Base-by-base conservation (phyloP, 164 flowering plant species). In the Tetracentron sinense region DNA sequence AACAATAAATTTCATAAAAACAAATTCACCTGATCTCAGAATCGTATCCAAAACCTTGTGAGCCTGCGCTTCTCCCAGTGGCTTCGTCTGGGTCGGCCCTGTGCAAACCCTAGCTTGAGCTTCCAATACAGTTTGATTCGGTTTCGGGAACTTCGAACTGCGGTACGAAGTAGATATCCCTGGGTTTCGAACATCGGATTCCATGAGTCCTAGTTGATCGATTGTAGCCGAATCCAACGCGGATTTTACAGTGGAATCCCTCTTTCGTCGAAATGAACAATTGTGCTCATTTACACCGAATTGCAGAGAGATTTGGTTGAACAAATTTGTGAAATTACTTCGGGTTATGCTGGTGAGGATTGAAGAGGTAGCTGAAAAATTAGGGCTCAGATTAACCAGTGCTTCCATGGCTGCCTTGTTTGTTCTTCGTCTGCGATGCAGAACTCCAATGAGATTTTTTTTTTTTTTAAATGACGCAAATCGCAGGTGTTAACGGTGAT, bases 41-140 rank as follows among this genome's bases (percentile, higher is more conserved):
- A 90, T 93, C 0, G 96, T 86, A 15, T 92, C 96, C 60, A 95
- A 64, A 42, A 92, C 99, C 66, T 81, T 84, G 54, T 73, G 74
- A n/a, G 99, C 90, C 67, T 92, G 96, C 29, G 92, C 95, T 54
- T 87, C 92, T 16, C 49, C 67, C 14, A 95, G 91, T 6, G 99
- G 97, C 71, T 60, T 83, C 55, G 96, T 85, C 78, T 85, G 99
- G 1, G 87, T 92, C 11, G 99, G 98, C 0, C 98, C 98, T 15
- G 99, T 88, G 73, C 99, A 95, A 64, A 95, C 91, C 89, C 80
- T 87, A 51, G 88, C 78, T 61, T 95, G 99, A 69, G 99, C 99
- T 15, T 90, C 99, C 54, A 87, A 74, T 67, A 92, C 88, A 29
- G 90, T 87, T 77, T 82, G 91, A 66, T 95, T 95, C 17, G 99